Base-by-base conservation (phyloP, 1,284 basidiomycete genomes). In the Microbotryomycetes sp. region DNA sequence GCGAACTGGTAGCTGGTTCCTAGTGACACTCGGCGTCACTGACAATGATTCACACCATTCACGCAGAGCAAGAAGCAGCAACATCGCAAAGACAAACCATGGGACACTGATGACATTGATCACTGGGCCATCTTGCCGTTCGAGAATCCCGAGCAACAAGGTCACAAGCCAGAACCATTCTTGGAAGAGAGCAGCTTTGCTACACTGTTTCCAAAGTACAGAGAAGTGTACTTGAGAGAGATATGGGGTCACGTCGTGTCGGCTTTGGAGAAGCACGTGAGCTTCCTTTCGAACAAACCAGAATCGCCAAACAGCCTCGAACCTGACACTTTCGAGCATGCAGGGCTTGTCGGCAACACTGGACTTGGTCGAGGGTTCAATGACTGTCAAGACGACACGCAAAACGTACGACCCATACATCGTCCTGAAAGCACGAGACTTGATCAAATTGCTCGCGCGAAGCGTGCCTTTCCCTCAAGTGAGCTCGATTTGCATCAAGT, bases 61-160 rank as follows among this genome's bases (percentile, higher is more conserved):
- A n/a, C 2, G 31, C 32, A 59, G 58, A 29, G 25, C 23, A 92
- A 92, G 77, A 91, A 91, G 79, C 92, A 91, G 79, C 80, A 83
- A 52, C 86, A 90, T 76, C 82, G 91, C 68, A 93, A 93, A 76
- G 90, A 93, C 15, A 94, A 94, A 78, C 91, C 91, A 72, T 98
- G 94, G 96, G 94, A 98, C 76, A 96, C 92, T 51, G 93, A 97
- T 74, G 92, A 97, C 71, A 92, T 97, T 76, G 90, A 98, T 80
- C 94, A 97, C 87, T 93, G 77, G 85, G 88, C 59, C 6, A 57
- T 70, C 28, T 54, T 59, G 30, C 63, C 63, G 9, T 64, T 63
- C 31, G 29, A 58, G 30, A 56, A 63, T 47, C 50, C 32, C 6
- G 52, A 48, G n/a, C 55, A 64, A 45, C 42, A 53, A 50, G 63